phyloP scores from a whole-genome alignment of 768 basidiomycete genomes.

The Lyophyllum semitale region DNA sequence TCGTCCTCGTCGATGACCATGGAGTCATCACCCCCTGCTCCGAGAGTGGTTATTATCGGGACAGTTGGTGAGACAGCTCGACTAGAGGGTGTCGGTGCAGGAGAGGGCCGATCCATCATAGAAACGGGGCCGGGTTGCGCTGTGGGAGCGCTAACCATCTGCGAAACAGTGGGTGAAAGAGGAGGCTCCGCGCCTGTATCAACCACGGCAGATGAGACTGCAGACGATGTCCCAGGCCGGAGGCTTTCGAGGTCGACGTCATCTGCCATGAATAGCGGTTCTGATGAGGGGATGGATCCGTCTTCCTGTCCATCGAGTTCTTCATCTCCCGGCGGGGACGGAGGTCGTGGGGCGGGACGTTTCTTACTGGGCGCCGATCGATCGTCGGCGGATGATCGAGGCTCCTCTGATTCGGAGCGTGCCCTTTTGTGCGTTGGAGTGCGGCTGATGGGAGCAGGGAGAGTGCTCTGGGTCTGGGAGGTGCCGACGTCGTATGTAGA shows the following conservation, averaged over 20 bases:
- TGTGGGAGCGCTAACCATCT: not conserved
- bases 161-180: not conserved
- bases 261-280: not conserved
- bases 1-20: conserved; percentile 12
- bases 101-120: not conserved
- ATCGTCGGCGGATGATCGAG: not conserved
- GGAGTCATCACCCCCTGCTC: not conserved
- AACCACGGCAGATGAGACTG: not conserved
- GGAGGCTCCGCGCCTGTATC: not conserved
- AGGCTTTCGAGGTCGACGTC: not conserved
- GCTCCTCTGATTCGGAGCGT: conserved; percentile 1
- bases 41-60: not conserved
- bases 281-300: not conserved
- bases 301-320: not conserved
- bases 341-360: not conserved
- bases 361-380: conserved; percentile 3
- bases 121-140: not conserved
- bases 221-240: not conserved
- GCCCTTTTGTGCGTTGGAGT: conserved; percentile 8
- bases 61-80: not conserved
- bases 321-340: not conserved
- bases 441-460: conserved; percentile 7
- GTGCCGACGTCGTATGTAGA: conserved; percentile 65
- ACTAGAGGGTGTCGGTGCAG: not conserved
- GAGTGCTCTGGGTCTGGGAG: conserved; percentile 24